Evolutionary conservation across 208 protist species (phyloP).

Genomic region (Entamoeba invadens): DNA sequence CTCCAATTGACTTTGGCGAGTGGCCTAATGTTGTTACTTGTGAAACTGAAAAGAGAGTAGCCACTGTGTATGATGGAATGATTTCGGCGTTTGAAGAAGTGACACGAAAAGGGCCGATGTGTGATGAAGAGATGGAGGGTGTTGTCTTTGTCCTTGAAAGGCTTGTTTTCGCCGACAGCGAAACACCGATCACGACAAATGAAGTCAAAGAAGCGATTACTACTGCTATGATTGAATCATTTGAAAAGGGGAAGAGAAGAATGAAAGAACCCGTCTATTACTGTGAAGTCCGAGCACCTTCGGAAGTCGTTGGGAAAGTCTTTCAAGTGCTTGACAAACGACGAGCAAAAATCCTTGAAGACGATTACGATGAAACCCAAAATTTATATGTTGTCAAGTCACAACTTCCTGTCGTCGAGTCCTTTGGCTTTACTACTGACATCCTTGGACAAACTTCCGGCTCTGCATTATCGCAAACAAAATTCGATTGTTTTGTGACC

Average conservation of each 20-base stretch:
- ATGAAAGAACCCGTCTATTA: slow-evolving; percentile 82
- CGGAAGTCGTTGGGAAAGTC: slow-evolving; percentile 57
- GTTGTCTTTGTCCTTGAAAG: slow-evolving; percentile 44
- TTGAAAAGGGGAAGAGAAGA: slow-evolving; percentile 60
- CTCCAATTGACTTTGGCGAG: neutral
- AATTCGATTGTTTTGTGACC: neutral
- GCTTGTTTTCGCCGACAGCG: neutral
- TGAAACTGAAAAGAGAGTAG: too few relatives aligned
- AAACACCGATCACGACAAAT: slow-evolving; percentile 52
- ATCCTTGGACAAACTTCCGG: neutral
- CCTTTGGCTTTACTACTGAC: slow-evolving; percentile 75
- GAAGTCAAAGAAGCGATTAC: slow-evolving; percentile 73
- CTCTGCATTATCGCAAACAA: neutral
- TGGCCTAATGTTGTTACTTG: neutral
- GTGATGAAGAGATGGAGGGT: slow-evolving; percentile 81
- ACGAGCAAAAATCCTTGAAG: slow-evolving; percentile 62
- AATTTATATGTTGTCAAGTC: slow-evolving; percentile 75
- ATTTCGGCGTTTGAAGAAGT: slow-evolving; percentile 76
- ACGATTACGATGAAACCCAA: slow-evolving; percentile 81
- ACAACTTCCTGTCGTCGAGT: slow-evolving; percentile 76
- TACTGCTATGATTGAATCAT: slow-evolving; percentile 68
- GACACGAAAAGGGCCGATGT: slow-evolving; percentile 71
- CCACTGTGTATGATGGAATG: neutral
- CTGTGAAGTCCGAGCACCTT: slow-evolving; percentile 77
- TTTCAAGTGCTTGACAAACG: slow-evolving; percentile 62